Percentiles rank a stretch among this genome's conserved stretches.
These are phyloP conservation scores for Apium graveolens DNA, from an alignment of 129 eudicot species.

Conservation along the genomic window DNA sequence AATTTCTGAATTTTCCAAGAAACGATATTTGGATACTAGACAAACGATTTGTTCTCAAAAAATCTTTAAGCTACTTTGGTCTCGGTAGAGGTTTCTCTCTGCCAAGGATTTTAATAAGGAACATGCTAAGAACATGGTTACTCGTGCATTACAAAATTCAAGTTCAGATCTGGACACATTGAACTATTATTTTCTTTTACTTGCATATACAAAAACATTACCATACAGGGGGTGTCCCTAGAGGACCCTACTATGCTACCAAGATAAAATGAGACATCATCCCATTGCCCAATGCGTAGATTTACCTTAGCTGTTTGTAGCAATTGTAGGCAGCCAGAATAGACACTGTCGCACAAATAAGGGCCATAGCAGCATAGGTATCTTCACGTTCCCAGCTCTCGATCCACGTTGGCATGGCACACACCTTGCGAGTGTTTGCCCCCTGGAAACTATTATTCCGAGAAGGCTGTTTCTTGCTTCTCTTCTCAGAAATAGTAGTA, in stretches of 20 bases:
- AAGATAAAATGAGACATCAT: slow-evolving; percentile 37
- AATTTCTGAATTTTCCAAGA: neutral
- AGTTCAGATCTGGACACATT: neutral
- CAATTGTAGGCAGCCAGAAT: slow-evolving; percentile 77
- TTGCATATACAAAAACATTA: neutral
- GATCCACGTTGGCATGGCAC: slow-evolving; percentile 84
- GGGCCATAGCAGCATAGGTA: slow-evolving; percentile 85
- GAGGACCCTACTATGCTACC: neutral
- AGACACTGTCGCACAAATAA: slow-evolving; percentile 74
- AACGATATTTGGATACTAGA: neutral
- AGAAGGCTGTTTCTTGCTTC: slow-evolving; percentile 42
- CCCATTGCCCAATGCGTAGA: neutral
- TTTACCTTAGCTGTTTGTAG: slow-evolving; percentile 47
- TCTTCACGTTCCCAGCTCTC: slow-evolving; percentile 97
- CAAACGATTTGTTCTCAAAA: neutral
- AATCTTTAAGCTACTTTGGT: neutral
- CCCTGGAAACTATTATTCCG: slow-evolving; percentile 39
- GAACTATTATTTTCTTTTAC: neutral
- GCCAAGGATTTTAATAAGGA: neutral
- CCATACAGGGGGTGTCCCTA: neutral
- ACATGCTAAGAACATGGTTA: neutral
- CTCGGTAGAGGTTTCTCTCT: neutral
- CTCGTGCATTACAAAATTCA: neutral
- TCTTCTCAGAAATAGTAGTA: slow-evolving; percentile 29
- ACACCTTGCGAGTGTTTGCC: slow-evolving; percentile 39